phyloP scores from a whole-genome alignment of 2,329 filamentous ascomycete genomes.

The Hymenoscyphus albidus region DNA sequence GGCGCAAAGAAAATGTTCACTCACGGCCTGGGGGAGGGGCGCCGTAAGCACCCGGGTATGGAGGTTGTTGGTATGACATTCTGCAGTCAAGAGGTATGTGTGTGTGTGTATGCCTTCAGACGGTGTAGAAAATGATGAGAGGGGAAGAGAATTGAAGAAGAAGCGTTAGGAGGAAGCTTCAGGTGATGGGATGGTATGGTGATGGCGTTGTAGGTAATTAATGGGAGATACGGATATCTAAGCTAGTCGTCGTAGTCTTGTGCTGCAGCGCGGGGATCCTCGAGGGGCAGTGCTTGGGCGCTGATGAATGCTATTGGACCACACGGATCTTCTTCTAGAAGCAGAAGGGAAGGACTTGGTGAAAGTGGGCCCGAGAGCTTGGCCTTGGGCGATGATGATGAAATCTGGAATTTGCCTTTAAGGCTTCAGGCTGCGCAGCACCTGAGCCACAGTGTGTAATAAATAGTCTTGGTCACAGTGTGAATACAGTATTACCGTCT shows the following conservation, averaged over 20 bases:
- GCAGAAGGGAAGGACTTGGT: neutral
- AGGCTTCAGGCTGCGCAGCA: slow-evolving; percentile 3
- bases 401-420: neutral
- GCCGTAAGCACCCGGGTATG: slow-evolving; percentile 16
- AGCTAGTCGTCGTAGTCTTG: neutral
- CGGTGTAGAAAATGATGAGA: neutral
- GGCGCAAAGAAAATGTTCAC: slow-evolving; percentile 4
- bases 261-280: neutral
- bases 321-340: neutral
- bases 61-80: slow-evolving; percentile 26
- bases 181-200: too few species aligned
- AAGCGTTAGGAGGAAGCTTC: neutral
- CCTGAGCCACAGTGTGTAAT: slow-evolving; percentile 12
- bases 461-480: slow-evolving; percentile 8
- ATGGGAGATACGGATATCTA: too few species aligned
- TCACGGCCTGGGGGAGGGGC: slow-evolving; percentile 21
- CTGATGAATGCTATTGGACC: neutral
- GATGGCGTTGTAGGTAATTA: too few species aligned
- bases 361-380: neutral
- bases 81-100: neutral
- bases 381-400: neutral
- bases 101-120: neutral
- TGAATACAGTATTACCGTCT: too few species aligned
- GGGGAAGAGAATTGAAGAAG: neutral
- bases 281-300: neutral